Percentiles rank a stretch among this genome's conserved stretches.
Evolutionary conservation across 139 green algal genomes (phyloP).

Genomic region (Tetradesmus obliquus): DNA sequence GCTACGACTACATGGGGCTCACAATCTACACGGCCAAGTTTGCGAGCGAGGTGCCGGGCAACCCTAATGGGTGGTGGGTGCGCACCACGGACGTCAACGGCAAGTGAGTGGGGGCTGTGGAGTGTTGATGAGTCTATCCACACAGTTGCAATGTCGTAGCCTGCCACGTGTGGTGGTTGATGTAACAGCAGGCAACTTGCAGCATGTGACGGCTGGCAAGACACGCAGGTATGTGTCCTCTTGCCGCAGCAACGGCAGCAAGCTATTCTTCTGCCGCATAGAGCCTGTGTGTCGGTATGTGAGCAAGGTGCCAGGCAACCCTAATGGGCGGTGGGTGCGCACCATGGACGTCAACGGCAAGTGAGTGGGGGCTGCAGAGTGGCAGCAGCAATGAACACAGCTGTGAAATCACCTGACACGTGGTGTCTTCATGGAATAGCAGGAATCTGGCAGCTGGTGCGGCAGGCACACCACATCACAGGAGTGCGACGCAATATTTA

Average conservation of each 20-base stretch:
- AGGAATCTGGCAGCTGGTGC: no score
- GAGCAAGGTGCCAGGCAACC: not conserved
- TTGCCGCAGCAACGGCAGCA: no score
- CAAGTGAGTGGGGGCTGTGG: conserved; percentile 34
- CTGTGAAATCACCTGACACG: not conserved
- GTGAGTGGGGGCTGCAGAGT: conserved; percentile 13
- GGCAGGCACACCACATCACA: no score
- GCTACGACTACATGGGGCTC: conserved; percentile 53
- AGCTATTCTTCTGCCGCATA: no score
- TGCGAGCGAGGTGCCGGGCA: not conserved
- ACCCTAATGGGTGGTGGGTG: conserved; percentile 43
- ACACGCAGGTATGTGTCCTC: no score
- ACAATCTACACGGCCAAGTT: conserved; percentile 52
- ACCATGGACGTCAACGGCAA: conserved; percentile 37
- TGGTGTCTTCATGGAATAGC: no score
- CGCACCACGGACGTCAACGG: conserved; percentile 21
- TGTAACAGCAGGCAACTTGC: no score
- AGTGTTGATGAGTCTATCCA: no score
- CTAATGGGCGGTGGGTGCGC: conserved; percentile 39
- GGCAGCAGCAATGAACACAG: not conserved
- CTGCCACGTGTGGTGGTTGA: not conserved
- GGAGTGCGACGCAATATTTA: no score
- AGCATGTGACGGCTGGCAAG: no score
- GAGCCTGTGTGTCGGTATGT: not conserved
- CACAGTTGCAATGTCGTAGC: not conserved